These are phyloP conservation scores for Ottelia alismoides DNA, from an alignment of 106 monocot genomes.

Conservation along the genomic window DNA sequence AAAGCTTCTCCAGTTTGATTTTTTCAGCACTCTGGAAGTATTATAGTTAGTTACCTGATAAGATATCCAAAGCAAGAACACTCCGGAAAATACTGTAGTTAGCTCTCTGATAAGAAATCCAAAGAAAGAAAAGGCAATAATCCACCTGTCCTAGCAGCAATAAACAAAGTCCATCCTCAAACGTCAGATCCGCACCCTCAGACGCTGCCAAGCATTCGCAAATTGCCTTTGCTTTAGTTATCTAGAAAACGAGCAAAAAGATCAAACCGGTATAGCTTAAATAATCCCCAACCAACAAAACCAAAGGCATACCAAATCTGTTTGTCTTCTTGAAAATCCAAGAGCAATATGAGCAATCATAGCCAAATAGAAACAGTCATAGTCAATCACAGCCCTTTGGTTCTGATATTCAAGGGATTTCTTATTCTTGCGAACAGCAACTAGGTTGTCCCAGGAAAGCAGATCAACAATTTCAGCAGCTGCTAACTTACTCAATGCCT, in stretches of 20 bases:
- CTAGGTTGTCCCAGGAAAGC: constrained; percentile 70
- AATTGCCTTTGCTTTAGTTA: constrained; percentile 63
- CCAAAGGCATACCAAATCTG: constrained; percentile 62
- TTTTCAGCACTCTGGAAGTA: constrained; percentile 44
- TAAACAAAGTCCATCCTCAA: constrained; percentile 77
- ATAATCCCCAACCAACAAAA: no score
- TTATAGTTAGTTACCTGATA: no score
- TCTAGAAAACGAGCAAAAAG: constrained; percentile 22
- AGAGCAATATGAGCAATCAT: constrained; percentile 84
- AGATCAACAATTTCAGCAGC: constrained; percentile 82
- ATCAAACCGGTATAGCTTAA: no score
- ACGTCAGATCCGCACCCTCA: constrained; percentile 62
- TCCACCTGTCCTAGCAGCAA: constrained; percentile 88
- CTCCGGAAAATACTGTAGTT: no score
- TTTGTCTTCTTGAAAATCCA: constrained; percentile 79
- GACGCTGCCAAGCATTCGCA: constrained; percentile 80
- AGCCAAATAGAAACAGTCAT: constrained; percentile 68
- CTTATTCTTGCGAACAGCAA: constrained; percentile 67
- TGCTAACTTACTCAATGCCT: constrained; percentile 60
- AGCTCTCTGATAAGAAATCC: no score
- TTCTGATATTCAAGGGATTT: constrained; percentile 86
- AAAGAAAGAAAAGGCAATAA: no score
- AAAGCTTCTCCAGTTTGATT: constrained; percentile 50
- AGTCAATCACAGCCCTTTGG: constrained; percentile 72
- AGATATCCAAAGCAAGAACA: no score